Conservation (phyloP, 768 basidiomycete species). For the Boletus barrowsii region DNA sequence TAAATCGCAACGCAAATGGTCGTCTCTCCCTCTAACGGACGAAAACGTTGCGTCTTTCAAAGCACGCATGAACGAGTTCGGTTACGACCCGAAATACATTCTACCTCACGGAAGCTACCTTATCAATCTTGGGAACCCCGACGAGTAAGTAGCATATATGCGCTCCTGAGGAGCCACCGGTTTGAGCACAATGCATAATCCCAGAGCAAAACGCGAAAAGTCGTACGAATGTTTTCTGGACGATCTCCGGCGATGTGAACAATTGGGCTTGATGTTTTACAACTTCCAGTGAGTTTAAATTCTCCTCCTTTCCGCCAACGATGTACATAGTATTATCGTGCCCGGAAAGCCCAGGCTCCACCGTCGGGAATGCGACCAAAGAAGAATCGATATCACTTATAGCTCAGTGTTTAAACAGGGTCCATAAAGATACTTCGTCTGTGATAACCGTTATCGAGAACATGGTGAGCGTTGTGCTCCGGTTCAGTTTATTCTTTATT, state of each 20-base stretch:
- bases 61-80: conserved; percentile 53
- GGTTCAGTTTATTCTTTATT: background rate
- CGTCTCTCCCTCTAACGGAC: conserved; percentile 53
- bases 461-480: conserved; percentile 51
- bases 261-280: conserved; percentile 67
- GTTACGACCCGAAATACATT: conserved; percentile 59
- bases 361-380: conserved; percentile 63
- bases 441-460: conserved; percentile 76
- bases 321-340: background rate
- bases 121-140: conserved; percentile 80
- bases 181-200: background rate
- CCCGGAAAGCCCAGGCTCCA: conserved; percentile 69
- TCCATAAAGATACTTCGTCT: conserved; percentile 56
- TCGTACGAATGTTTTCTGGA: conserved; percentile 81
- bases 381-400: conserved; percentile 62
- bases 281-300: conserved; percentile 74
- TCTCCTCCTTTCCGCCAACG: background rate
- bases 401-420: conserved; percentile 71
- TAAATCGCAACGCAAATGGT: conserved; percentile 84
- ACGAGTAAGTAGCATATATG: conserved; percentile 47
- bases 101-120: conserved; percentile 86
- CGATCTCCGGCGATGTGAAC: conserved; percentile 75
- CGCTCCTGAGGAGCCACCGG: no score
- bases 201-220: conserved; percentile 63
- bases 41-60: conserved; percentile 58